phyloP scores from a whole-genome alignment of 495 filamentous ascomycete genomes.

The Polyplosphaeria fusca region DNA sequence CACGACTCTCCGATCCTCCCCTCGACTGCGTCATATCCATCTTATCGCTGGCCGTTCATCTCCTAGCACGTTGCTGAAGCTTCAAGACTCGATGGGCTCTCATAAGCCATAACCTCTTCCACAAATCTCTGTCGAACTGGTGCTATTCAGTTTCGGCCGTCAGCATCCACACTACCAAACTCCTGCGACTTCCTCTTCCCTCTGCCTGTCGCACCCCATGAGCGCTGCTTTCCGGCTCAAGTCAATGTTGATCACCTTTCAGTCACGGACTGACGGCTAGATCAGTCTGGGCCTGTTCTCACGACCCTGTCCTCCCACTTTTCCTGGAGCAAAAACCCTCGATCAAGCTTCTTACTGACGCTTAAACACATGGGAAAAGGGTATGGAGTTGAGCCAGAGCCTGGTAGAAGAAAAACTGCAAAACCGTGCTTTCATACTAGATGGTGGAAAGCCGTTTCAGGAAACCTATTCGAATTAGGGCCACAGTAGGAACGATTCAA shows the following conservation, averaged over 20 bases:
- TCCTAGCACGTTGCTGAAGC: background rate
- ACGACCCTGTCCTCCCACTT: background rate
- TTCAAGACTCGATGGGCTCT: background rate
- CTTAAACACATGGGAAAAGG: background rate
- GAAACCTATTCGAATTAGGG: no score
- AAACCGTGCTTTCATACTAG: no score
- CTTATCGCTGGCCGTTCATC: background rate
- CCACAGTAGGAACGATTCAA: no score
- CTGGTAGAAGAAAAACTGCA: conserved; percentile 34
- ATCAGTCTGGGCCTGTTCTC: conserved; percentile 29
- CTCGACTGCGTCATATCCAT: background rate
- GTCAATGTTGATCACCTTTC: conserved; percentile 32
- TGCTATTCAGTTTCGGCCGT: conserved; percentile 3
- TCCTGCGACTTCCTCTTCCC: conserved; percentile 17
- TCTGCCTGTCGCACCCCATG: conserved; percentile 16
- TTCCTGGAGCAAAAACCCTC: background rate
- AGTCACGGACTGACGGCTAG: conserved; percentile 9
- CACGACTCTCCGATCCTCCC: background rate
- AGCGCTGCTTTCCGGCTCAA: conserved; percentile 29
- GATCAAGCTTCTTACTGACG: background rate
- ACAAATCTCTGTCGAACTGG: background rate
- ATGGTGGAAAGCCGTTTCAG: no score
- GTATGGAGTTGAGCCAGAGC: background rate
- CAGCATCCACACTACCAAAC: conserved; percentile 1
- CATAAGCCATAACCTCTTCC: background rate